Percentiles rank a stretch among this genome's conserved stretches.
Evolutionary conservation across 176 grass and related monocot genomes (phyloP).

Genomic region (Thinopyrum elongatum): DNA sequence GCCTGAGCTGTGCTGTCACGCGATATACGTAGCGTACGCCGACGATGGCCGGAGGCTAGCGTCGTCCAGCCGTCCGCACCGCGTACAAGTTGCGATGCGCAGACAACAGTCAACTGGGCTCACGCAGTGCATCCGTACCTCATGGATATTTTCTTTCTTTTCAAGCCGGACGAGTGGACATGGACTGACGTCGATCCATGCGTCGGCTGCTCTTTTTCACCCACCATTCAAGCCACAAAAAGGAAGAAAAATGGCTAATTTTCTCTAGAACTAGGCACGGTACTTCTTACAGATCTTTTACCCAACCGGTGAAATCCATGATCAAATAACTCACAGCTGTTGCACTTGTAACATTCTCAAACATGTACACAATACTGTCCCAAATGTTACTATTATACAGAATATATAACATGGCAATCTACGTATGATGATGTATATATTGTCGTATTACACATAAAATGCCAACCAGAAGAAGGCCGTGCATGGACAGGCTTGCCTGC

Average conservation of each 20-base stretch:
- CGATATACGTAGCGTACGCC: background rate
- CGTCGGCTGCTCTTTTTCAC: too few relatives aligned
- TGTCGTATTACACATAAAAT: background rate
- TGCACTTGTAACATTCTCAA: background rate
- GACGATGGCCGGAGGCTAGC: background rate
- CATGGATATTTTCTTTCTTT: background rate
- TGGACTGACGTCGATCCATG: background rate
- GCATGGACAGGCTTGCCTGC: conserved; percentile 1
- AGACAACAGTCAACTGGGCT: background rate
- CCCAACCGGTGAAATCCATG: background rate
- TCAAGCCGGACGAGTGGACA: background rate
- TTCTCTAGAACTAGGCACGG: too few relatives aligned
- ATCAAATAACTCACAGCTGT: background rate
- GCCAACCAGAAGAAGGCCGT: conserved; percentile 2
- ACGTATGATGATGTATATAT: background rate
- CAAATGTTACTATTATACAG: background rate
- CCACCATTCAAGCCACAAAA: background rate
- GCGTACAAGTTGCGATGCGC: background rate
- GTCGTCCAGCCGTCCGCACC: background rate
- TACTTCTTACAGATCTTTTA: background rate
- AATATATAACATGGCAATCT: background rate
- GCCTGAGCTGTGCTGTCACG: background rate
- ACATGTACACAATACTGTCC: background rate
- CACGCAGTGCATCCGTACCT: background rate
- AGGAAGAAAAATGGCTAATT: too few relatives aligned